Conservation (phyloP, 176 grass and related monocot species). For the Triticum timopheevii region DNA sequence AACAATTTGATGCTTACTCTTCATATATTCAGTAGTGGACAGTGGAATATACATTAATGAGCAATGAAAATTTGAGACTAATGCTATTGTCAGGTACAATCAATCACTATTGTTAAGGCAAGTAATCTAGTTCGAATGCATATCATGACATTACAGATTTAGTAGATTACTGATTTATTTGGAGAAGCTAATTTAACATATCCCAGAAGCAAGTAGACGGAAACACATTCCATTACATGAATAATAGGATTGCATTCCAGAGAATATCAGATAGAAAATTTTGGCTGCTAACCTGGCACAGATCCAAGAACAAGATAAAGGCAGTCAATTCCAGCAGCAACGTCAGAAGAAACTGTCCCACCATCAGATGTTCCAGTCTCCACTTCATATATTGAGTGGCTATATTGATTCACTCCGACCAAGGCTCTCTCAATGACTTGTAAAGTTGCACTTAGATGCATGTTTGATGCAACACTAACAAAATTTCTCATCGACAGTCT, state of each 20-base stretch:
- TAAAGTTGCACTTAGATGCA: conserved; percentile 47
- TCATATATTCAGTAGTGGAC: background rate
- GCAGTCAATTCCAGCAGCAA: conserved; percentile 76
- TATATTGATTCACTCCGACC: conserved; percentile 67
- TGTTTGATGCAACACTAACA: conserved; percentile 56
- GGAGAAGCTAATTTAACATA: background rate
- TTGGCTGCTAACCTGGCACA: conserved; percentile 59
- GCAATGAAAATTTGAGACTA: background rate
- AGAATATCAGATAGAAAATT: conserved; percentile 14
- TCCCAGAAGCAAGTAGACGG: background rate
- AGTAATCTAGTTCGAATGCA: background rate
- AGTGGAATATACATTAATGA: conserved; percentile 7
- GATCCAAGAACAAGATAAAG: conserved; percentile 85
- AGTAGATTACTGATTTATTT: background rate
- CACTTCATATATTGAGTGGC: conserved; percentile 69
- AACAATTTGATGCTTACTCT: conserved; percentile 8
- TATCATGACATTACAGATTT: background rate
- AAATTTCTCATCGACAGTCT: conserved; percentile 73
- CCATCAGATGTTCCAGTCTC: conserved; percentile 67
- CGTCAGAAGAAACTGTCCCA: conserved; percentile 63
- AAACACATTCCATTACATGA: conserved; percentile 15
- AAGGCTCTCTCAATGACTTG: conserved; percentile 88
- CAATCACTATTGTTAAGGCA: background rate
- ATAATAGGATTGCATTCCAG: background rate
- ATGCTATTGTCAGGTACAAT: background rate